Conservation (phyloP, 2,329 filamentous ascomycete genomes). For the Botrytis aclada region DNA sequence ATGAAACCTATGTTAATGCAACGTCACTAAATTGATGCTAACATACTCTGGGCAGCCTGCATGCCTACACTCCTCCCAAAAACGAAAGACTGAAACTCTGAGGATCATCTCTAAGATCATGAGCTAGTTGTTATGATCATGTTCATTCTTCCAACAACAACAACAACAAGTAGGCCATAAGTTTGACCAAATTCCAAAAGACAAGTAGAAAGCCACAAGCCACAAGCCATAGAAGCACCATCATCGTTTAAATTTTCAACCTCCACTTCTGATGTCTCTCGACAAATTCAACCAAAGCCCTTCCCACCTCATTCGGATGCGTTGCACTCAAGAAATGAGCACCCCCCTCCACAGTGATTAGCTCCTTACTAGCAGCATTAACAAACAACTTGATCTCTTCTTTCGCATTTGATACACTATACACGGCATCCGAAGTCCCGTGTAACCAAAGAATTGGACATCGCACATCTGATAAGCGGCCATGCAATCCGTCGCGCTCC, state of each 20-base stretch:
- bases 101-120: background rate
- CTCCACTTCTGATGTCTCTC: background rate
- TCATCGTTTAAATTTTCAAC: background rate
- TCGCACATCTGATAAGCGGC: conserved; percentile 46
- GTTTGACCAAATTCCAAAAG: background rate
- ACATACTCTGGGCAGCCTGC: background rate
- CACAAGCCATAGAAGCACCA: background rate
- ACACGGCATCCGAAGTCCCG: conserved; percentile 47
- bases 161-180: background rate
- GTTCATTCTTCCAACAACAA: background rate
- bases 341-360: conserved; percentile 45
- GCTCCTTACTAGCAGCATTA: conserved; percentile 43
- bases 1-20: background rate
- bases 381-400: conserved; percentile 53
- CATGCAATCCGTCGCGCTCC: conserved; percentile 48
- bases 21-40: background rate
- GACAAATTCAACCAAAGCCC: conserved; percentile 24
- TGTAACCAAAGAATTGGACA: conserved; percentile 50
- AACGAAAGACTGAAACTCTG: background rate
- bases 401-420: conserved; percentile 40
- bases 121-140: background rate
- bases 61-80: background rate
- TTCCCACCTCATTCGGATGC: conserved; percentile 21
- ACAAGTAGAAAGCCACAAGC: background rate
- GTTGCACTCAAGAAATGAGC: conserved; percentile 48